Base-by-base conservation (phyloP, 2,329 filamentous ascomycete species). In the Colletotrichum paranaense region DNA sequence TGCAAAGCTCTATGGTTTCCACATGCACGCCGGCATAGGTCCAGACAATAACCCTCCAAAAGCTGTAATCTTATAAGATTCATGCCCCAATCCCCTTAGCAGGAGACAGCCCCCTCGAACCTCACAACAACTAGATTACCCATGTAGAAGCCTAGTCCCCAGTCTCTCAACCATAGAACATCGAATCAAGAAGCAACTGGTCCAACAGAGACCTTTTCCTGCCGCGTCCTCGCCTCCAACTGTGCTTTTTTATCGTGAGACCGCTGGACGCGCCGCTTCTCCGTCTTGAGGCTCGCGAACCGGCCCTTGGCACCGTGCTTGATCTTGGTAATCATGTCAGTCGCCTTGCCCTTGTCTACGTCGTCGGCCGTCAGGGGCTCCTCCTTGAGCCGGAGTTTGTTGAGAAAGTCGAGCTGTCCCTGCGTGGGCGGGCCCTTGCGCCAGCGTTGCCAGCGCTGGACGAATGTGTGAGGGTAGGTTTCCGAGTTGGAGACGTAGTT, bases 281-380 rank as follows among this genome's bases (percentile, higher is more conserved):
- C 84, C 0, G 83, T 85, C 78, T 88, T 86, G 70, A 89, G 82
- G 42, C 78, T 86, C 30, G 86, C 84, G 79, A 89, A 95, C 84
- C 84, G 90, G 75, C 83, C 93, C 81, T 86, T 90, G 1, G 94
- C 94, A 0, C 96, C 96, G 80, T 97, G 93, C 81, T 93, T 96
- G 74, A 98, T 80, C 82, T 97, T 97, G 8, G 94, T 97, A 76
- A 98, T 97, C 93, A 97, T 95, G 80, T 98, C 95, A 5, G 89
- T 89, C 5, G 95, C 95, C 79, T 91, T 91, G 8, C 96, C 96
- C 79, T 95, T 97, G 16, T 89, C 95, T 71, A 97, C 78, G 32
- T 91, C 88, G 0, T 84, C 83, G 0, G 82, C 77, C 1, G 84
- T 87, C 63, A 95, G 79, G 66, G 88, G 84, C 32, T 91, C 84